phyloP scores from a whole-genome alignment of 495 filamentous ascomycete species.

The Cryomyces antarcticus region DNA sequence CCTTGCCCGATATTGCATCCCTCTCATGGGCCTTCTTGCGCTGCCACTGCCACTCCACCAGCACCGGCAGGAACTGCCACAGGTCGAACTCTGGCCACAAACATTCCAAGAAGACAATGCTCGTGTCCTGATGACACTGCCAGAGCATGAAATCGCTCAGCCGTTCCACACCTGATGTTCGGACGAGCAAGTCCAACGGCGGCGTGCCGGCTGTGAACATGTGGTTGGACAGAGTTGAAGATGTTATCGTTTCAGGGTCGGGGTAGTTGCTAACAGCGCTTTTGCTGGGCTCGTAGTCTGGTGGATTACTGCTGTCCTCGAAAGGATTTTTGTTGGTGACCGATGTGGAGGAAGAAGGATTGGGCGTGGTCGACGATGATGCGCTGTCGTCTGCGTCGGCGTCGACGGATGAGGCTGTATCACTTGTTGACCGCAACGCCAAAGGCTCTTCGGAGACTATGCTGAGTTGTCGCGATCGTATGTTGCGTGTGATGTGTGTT shows the following conservation, averaged over 20 bases:
- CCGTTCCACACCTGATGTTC: slow-evolving; percentile 79
- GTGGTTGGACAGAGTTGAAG: slow-evolving; percentile 54
- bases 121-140: slow-evolving; percentile 84
- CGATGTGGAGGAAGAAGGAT: slow-evolving; percentile 21
- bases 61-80: slow-evolving; percentile 80
- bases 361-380: slow-evolving; percentile 33
- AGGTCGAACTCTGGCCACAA: slow-evolving; percentile 95
- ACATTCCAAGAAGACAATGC: slow-evolving; percentile 78
- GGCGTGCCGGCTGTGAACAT: slow-evolving; percentile 70
- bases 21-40: slow-evolving; percentile 32
- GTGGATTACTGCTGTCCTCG: slow-evolving; percentile 3
- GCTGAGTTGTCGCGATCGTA: slow-evolving; percentile 30
- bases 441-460: slow-evolving; percentile 2
- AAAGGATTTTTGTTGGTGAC: slow-evolving; percentile 13
- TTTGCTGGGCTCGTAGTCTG: slow-evolving; percentile 1
- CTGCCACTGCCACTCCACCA: slow-evolving; percentile 79
- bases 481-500: slow-evolving; percentile 66
- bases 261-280: slow-evolving; percentile 12
- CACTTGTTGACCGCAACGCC: neutral
- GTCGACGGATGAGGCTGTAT: slow-evolving; percentile 14
- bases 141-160: slow-evolving; percentile 97
- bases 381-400: slow-evolving; percentile 17
- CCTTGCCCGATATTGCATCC: slow-evolving; percentile 12
- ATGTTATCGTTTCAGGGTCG: slow-evolving; percentile 74
- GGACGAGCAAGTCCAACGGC: slow-evolving; percentile 70